Base-by-base conservation (phyloP, 257 asterid genomes). In the Nicotiana undulata region DNA sequence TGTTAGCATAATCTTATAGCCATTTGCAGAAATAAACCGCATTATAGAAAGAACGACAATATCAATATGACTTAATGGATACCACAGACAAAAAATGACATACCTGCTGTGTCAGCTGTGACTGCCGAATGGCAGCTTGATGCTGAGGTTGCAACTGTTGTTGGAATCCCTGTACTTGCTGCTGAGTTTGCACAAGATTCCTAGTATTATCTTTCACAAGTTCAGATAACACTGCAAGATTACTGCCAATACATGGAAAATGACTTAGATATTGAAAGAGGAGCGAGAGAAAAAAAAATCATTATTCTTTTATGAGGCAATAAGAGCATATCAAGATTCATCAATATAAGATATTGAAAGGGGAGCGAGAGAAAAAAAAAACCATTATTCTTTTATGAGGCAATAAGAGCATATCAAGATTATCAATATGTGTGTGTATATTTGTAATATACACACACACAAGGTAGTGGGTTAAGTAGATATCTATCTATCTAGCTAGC, bases 131-230 rank as follows among this genome's bases (percentile, higher is more conserved):
- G 81, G 91, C 82, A 80, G 90, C 87, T 77, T 89, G 98, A 66
- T 85, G 90, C 78, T 89, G 98, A 11, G 89, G 61, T 80, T 87
- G 97, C 88, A 90, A 64, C 80, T 90, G 97, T 53, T 88, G 88
- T 82, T 91, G 98, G 83, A 90, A 85, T 80, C 92, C 92, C 81
- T 85, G 90, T 51, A 83, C 81, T 82, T 90, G 97, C 80, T 88
- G 97, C 81, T 85, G 97, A 85, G 85, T 82, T 89, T 88, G 97
- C 49, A 82, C 92, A 80, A 70, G 60, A 82, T 81, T 90, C 87
- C 89, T 92, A 60, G 92, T 86, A 85, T 87, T 90, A 81, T 91
- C 97, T 88, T 92, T 95, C 87, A 94, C 94, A 83, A 95, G 87
- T 86, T 92, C 97, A 53, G 91, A 82, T 63, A 95, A 83, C 67